Conservation (phyloP, 2,329 filamentous ascomycete species). For the Colletotrichum coccodes region DNA sequence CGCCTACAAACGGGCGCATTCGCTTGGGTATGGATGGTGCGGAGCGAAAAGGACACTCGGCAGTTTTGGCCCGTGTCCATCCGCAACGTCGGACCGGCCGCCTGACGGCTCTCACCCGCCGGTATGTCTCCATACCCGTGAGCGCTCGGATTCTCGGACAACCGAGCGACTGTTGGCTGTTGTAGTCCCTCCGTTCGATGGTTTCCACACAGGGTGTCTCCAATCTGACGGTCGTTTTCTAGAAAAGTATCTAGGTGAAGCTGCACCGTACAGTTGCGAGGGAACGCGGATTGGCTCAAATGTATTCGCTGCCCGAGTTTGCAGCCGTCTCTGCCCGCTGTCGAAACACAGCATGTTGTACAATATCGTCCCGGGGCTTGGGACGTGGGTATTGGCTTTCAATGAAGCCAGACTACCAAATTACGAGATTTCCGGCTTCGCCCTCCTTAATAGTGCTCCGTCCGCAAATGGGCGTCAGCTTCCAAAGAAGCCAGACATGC, state of each 20-base stretch:
- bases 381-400: neutral
- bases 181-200: no score
- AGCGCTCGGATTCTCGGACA: no score
- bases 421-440: neutral
- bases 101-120: neutral
- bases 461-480: neutral
- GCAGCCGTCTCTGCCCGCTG: neutral
- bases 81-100: neutral
- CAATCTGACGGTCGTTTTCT: no score
- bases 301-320: no score
- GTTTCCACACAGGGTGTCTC: no score
- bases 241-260: no score
- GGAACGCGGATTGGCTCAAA: no score
- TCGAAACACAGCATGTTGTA: conserved; percentile 9
- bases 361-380: neutral
- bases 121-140: no score
- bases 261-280: no score
- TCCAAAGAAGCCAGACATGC: neutral
- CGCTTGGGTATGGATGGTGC: neutral
- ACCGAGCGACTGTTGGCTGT: no score
- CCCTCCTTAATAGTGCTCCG: neutral
- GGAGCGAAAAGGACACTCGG: no score
- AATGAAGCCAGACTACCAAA: neutral
- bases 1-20: neutral
- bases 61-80: neutral